These are phyloP conservation scores for Anethum foeniculum DNA, from an alignment of 140 eudicot genomes.

Conservation along the genomic window DNA sequence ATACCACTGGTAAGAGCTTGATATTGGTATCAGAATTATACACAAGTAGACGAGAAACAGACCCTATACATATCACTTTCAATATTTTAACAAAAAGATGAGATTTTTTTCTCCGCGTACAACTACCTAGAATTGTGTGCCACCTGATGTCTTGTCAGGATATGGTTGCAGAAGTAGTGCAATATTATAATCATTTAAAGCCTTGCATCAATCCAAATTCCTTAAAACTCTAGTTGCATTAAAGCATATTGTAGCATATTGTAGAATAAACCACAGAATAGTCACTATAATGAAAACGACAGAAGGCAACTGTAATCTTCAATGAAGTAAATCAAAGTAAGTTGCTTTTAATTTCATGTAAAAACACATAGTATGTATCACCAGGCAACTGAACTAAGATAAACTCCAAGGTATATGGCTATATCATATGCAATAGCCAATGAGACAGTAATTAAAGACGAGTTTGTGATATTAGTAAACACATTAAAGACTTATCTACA, in stretches of 20 bases:
- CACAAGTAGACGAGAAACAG: not conserved
- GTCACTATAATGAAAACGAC: conserved; percentile 14
- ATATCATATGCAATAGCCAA: not conserved
- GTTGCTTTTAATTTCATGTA: not conserved
- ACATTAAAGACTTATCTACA: conserved; percentile 16
- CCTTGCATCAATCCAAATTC: not conserved
- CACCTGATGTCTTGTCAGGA: conserved; percentile 8
- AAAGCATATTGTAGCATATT: not conserved
- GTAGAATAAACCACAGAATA: not conserved
- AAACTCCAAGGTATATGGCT: not conserved
- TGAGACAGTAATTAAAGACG: not conserved
- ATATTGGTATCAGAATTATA: not conserved
- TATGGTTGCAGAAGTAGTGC: not conserved
- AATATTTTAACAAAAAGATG: not conserved
- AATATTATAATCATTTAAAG: not conserved
- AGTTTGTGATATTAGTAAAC: not conserved
- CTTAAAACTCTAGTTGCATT: not conserved
- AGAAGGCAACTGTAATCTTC: conserved; percentile 10
- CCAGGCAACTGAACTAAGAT: not conserved
- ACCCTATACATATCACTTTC: not conserved
- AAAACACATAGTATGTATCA: conserved; percentile 4
- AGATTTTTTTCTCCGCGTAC: not conserved
- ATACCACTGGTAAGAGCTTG: not conserved
- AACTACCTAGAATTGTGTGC: conserved; percentile 13
- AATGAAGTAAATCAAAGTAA: conserved; percentile 9